Conservation (phyloP, 2,329 filamentous ascomycete genomes). For the Sporothrix variecibatus region DNA sequence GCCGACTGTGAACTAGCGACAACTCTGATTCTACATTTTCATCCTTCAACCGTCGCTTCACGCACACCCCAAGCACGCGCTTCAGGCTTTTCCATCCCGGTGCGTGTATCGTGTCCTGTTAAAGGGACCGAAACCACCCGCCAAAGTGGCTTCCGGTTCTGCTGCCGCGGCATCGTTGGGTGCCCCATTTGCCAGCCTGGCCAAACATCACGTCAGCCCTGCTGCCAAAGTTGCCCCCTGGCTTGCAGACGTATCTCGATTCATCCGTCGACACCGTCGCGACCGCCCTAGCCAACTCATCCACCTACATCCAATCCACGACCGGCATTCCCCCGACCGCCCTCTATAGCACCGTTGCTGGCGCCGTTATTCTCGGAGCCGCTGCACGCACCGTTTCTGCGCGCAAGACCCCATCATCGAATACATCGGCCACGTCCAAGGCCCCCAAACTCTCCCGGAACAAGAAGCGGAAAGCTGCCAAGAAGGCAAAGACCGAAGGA, state of each 20-base stretch:
- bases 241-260: slow-evolving; percentile 60
- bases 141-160: slow-evolving; percentile 65
- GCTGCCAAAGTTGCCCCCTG: slow-evolving; percentile 43
- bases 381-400: slow-evolving; percentile 41
- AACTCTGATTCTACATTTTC: neutral
- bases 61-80: neutral
- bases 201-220: slow-evolving; percentile 56
- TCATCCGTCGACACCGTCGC: slow-evolving; percentile 53
- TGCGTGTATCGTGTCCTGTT: slow-evolving; percentile 36
- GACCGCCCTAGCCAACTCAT: slow-evolving; percentile 51
- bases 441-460: slow-evolving; percentile 25
- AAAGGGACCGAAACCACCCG: slow-evolving; percentile 38
- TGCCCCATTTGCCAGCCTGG: slow-evolving; percentile 54
- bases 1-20: neutral
- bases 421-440: neutral
- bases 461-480: slow-evolving; percentile 32
- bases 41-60: neutral
- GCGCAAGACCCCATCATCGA: slow-evolving; percentile 27
- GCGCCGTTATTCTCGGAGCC: slow-evolving; percentile 51
- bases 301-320: slow-evolving; percentile 52
- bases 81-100: neutral
- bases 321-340: slow-evolving; percentile 53
- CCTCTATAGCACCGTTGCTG: slow-evolving; percentile 54
- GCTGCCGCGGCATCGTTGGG: slow-evolving; percentile 61
- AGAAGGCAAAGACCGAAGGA: slow-evolving; percentile 24